Conservation (phyloP, 2,329 filamentous ascomycete species). For the Pestalotiopsis fici region DNA sequence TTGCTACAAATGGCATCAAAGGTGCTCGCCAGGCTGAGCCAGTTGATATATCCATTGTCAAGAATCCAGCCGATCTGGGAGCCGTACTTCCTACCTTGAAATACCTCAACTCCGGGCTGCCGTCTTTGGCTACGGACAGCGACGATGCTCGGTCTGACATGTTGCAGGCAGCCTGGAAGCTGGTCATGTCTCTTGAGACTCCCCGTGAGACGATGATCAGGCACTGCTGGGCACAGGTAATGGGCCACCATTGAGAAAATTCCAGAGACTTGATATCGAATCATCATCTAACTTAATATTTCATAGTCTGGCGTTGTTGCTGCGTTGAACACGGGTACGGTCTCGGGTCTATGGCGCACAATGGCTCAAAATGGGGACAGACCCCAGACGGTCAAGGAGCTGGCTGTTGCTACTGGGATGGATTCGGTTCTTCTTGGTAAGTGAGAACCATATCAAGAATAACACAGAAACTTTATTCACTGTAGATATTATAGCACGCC, state of each 20-base stretch:
- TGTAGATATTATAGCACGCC: constrained; percentile 16
- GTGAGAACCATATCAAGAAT: background rate
- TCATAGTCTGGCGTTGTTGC: constrained; percentile 1
- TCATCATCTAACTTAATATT: background rate
- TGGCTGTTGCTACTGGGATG: constrained; percentile 28
- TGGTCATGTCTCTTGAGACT: constrained; percentile 40
- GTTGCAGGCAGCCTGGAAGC: constrained; percentile 31
- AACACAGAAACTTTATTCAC: background rate
- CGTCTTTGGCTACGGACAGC: background rate
- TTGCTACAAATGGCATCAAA: background rate
- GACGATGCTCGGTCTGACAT: constrained; percentile 28
- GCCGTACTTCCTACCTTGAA: background rate
- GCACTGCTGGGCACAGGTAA: constrained; percentile 43
- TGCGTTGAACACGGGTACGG: background rate
- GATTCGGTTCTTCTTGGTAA: constrained; percentile 28
- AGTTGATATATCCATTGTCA: background rate
- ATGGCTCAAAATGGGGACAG: constrained; percentile 30
- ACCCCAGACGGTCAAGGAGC: constrained; percentile 30
- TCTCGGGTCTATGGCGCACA: constrained; percentile 32
- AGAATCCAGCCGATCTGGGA: background rate
- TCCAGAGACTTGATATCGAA: background rate
- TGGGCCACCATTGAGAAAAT: background rate
- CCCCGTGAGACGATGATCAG: constrained; percentile 49
- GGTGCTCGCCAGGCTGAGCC: background rate
- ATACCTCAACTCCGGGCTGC: background rate